phyloP scores from a whole-genome alignment of 1,139 yeast genomes.

The Kodamaea derodonti region DNA sequence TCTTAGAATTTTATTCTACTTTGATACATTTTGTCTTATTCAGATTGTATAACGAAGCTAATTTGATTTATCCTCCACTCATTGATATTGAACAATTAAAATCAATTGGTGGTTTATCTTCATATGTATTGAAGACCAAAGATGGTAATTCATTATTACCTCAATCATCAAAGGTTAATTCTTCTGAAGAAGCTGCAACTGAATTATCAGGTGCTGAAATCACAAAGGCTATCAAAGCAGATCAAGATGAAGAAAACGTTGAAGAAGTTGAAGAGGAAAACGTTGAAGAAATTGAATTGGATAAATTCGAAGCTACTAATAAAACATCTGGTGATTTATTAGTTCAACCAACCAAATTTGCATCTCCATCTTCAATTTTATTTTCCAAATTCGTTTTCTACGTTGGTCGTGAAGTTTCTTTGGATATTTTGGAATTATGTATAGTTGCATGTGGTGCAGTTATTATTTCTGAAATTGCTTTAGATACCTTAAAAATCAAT shows the following conservation, averaged over 20 bases:
- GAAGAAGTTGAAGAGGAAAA: slow-evolving; percentile 33
- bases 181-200: slow-evolving; percentile 33
- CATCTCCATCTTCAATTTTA: slow-evolving; percentile 57
- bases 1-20: slow-evolving; percentile 92
- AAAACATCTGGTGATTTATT: slow-evolving; percentile 73
- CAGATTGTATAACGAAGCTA: slow-evolving; percentile 81
- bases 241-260: slow-evolving; percentile 32
- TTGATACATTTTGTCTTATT: slow-evolving; percentile 80
- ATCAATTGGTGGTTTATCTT: slow-evolving; percentile 85
- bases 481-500: slow-evolving; percentile 63
- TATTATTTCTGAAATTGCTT: slow-evolving; percentile 79
- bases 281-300: slow-evolving; percentile 51
- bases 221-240: slow-evolving; percentile 50
- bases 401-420: slow-evolving; percentile 93
- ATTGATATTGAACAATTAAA: slow-evolving; percentile 68
- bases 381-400: slow-evolving; percentile 76
- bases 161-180: slow-evolving; percentile 15
- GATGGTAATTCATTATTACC: slow-evolving; percentile 43
- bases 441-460: slow-evolving; percentile 86
- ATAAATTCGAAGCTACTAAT: slow-evolving; percentile 61
- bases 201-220: slow-evolving; percentile 43
- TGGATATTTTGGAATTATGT: slow-evolving; percentile 85
- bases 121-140: slow-evolving; percentile 61
- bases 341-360: slow-evolving; percentile 70
- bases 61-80: slow-evolving; percentile 87